Evolutionary conservation across 495 filamentous ascomycete species (phyloP).

Genomic region (Sphaerosporella brunnea): DNA sequence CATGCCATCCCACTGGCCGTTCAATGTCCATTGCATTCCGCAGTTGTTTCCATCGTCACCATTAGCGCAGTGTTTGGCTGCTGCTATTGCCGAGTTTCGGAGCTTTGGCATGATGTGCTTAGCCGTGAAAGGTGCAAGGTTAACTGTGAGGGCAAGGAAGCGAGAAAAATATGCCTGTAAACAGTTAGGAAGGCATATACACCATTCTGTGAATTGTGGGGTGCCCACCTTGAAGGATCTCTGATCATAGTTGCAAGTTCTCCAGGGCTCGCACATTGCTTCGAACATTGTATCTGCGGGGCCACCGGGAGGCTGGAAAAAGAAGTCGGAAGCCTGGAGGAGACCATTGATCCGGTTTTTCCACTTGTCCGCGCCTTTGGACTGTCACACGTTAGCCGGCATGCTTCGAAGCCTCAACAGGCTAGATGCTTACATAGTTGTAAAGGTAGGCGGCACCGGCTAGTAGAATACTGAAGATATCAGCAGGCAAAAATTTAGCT

Average conservation of each 20-base stretch:
- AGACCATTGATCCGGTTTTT: slow-evolving; percentile 34
- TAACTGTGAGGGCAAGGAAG: slow-evolving; percentile 56
- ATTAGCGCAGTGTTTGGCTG: slow-evolving; percentile 46
- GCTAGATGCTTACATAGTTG: slow-evolving; percentile 40
- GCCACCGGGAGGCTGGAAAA: slow-evolving; percentile 42
- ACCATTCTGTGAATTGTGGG: too few species aligned
- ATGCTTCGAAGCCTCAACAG: too few species aligned
- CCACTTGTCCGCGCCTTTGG: slow-evolving; percentile 36
- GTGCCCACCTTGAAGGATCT: slow-evolving; percentile 49
- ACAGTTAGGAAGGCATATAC: too few species aligned
- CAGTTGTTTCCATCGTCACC: slow-evolving; percentile 44
- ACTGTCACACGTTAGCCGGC: too few species aligned
- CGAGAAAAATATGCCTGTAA: slow-evolving; percentile 45
- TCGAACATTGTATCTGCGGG: slow-evolving; percentile 40
- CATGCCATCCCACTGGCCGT: slow-evolving; percentile 39
- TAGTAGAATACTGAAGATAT: too few species aligned
- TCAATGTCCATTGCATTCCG: slow-evolving; percentile 49
- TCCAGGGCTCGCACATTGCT: slow-evolving; percentile 50
- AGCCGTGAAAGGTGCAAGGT: slow-evolving; percentile 50
- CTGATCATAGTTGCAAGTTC: slow-evolving; percentile 51
- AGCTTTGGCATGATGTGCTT: slow-evolving; percentile 44
- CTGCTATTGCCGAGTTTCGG: slow-evolving; percentile 43
- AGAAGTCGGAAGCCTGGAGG: slow-evolving; percentile 35
- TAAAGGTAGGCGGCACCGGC: slow-evolving; percentile 54
- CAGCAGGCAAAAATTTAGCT: too few species aligned